Percentiles rank a stretch among this genome's conserved stretches.
phyloP scores from a whole-genome alignment of 768 basidiomycete species.

The Collybia mongolica region DNA sequence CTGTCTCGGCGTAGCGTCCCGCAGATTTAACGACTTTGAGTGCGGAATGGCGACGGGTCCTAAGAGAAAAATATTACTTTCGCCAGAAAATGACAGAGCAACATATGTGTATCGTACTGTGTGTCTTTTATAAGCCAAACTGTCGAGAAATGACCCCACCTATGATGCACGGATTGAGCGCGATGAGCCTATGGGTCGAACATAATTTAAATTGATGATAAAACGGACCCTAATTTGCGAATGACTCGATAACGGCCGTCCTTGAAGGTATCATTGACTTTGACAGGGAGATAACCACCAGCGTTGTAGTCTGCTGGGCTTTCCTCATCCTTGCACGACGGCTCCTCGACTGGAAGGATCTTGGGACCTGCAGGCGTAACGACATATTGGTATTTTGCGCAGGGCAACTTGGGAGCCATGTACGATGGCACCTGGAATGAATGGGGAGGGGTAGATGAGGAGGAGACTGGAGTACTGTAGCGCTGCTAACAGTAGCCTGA shows the following conservation, averaged over 20 bases:
- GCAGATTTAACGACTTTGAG: conserved; percentile 97
- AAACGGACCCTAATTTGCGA: conserved; percentile 80
- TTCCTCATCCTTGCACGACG: conserved; percentile 73
- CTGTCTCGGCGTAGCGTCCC: conserved; percentile 93
- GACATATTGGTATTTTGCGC: conserved; percentile 76
- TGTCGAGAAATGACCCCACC: conserved; percentile 95
- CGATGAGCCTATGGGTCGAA: conserved; percentile 21
- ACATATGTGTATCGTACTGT: conserved; percentile 43
- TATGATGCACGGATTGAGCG: conserved; percentile 25
- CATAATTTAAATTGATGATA: not conserved
- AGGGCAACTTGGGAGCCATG: conserved; percentile 69
- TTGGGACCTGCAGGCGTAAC: conserved; percentile 64
- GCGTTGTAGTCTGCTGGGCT: conserved; percentile 81
- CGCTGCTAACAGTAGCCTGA: no score
- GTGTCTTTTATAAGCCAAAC: conserved; percentile 88
- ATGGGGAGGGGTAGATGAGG: conserved; percentile 13
- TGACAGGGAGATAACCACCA: conserved; percentile 79
- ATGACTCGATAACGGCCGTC: conserved; percentile 82
- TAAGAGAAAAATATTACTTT: conserved; percentile 27
- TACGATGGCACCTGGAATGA: conserved; percentile 19
- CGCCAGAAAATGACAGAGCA: conserved; percentile 12
- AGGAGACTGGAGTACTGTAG: not conserved
- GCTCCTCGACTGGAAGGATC: conserved; percentile 69
- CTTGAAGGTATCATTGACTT: conserved; percentile 83
- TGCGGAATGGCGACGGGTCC: conserved; percentile 76